These are phyloP conservation scores for Candida maesae DNA, from an alignment of 805 yeast species.

Conservation along the genomic window DNA sequence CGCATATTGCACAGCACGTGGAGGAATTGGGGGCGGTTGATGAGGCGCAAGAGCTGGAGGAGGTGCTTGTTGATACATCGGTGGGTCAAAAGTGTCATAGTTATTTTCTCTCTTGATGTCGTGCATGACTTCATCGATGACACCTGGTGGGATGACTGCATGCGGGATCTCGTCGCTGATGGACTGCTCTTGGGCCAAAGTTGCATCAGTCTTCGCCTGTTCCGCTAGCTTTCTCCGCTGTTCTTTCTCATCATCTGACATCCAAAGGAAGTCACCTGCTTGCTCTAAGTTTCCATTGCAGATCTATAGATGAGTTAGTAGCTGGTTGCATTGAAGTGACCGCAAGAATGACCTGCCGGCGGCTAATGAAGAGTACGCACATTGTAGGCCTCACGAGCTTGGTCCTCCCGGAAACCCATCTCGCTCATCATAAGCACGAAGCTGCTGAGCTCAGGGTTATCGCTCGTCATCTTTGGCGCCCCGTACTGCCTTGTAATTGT, in stretches of 20 bases:
- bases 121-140: not conserved
- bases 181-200: not conserved
- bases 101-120: too few relatives aligned
- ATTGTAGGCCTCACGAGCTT: conserved; percentile 36
- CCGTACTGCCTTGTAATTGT: too few relatives aligned
- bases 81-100: not conserved
- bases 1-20: not conserved
- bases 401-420: conserved; percentile 39
- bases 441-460: not conserved
- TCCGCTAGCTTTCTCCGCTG: not conserved
- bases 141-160: not conserved
- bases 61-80: not conserved
- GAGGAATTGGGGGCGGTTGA: not conserved
- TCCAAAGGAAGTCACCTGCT: not conserved
- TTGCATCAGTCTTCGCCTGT: not conserved
- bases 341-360: not conserved
- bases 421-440: conserved; percentile 14
- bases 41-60: not conserved
- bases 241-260: not conserved
- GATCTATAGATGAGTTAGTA: not conserved
- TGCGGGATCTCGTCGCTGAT: not conserved
- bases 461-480: not conserved
- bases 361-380: conserved; percentile 2
- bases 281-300: not conserved
- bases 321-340: not conserved